Conservation (phyloP, 202 grass and related monocot genomes). For the Alloteropsis angusta region DNA sequence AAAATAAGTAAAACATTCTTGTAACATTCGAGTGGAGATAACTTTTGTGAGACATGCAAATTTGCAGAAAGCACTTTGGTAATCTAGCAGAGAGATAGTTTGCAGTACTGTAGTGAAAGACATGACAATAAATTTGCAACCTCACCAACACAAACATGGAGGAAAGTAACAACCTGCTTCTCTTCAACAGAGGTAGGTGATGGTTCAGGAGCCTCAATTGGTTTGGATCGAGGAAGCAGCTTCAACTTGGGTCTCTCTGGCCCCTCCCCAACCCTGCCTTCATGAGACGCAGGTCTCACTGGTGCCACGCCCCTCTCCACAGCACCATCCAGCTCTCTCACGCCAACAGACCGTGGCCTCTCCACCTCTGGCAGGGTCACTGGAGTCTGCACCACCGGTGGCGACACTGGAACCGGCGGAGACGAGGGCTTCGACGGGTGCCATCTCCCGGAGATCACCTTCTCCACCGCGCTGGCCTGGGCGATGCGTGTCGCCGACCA, state of each 20-base stretch:
- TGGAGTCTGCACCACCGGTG: constrained; percentile 20
- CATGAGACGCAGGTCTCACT: constrained; percentile 54
- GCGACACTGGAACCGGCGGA: constrained; percentile 9
- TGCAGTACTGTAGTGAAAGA: background rate
- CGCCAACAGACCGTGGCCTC: constrained; percentile 49
- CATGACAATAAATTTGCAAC: background rate
- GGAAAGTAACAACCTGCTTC: constrained; percentile 33
- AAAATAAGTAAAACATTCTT: constrained; percentile 4
- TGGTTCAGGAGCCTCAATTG: constrained; percentile 42
- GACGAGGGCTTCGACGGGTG: constrained; percentile 46
- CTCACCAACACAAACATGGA: background rate
- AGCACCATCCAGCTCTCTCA: constrained; percentile 33
- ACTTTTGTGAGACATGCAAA: background rate
- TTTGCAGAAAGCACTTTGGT: background rate
- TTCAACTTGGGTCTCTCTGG: constrained; percentile 75
- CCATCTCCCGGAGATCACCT: constrained; percentile 88
- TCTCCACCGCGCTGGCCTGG: constrained; percentile 93
- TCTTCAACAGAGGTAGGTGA: constrained; percentile 46
- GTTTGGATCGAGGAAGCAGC: constrained; percentile 72
- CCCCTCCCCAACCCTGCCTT: constrained; percentile 46
- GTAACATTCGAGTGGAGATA: background rate
- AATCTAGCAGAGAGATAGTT: background rate
- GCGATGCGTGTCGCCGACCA: constrained; percentile 80
- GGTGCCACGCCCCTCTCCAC: constrained; percentile 32
- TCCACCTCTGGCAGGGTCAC: constrained; percentile 27